Evolutionary conservation across 768 basidiomycete species (phyloP).

Genomic region (Leccinum olivaceopallidum): DNA sequence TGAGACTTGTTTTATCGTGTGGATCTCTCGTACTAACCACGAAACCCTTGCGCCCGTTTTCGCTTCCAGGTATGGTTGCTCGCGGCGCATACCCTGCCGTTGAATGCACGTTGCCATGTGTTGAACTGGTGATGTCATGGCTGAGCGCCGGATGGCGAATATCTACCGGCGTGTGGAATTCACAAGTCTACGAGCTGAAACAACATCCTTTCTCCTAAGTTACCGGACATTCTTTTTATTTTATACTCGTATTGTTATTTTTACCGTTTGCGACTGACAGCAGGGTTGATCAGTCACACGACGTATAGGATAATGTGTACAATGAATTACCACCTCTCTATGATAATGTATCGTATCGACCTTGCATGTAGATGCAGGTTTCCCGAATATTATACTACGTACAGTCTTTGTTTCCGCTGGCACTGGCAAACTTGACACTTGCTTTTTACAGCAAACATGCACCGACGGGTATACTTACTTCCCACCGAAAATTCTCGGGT

Average conservation of each 20-base stretch:
- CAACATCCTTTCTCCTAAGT: not conserved
- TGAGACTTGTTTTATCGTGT: constrained; percentile 1
- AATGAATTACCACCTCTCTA: not conserved
- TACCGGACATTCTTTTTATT: not conserved
- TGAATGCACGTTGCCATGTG: constrained; percentile 8
- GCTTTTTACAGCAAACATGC: not conserved
- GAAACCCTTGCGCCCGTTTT: not conserved
- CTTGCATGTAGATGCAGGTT: not conserved
- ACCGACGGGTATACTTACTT: not conserved
- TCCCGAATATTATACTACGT: not conserved
- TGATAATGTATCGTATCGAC: not conserved
- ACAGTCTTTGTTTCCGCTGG: not conserved
- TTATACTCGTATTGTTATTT: not conserved
- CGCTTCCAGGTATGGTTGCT: constrained; percentile 11
- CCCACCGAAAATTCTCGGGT: not conserved
- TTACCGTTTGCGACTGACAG: not conserved
- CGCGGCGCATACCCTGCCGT: constrained; percentile 7
- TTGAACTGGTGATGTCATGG: constrained; percentile 8
- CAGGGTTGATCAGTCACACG: not conserved
- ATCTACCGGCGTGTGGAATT: not conserved
- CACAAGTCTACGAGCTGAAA: not conserved
- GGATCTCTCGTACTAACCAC: not conserved
- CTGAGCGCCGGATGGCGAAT: not conserved
- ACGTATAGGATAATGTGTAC: not conserved
- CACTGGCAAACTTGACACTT: not conserved